Evolutionary conservation across 1,139 yeast species (phyloP).

Genomic region (Meyerozyma smithsonii): DNA sequence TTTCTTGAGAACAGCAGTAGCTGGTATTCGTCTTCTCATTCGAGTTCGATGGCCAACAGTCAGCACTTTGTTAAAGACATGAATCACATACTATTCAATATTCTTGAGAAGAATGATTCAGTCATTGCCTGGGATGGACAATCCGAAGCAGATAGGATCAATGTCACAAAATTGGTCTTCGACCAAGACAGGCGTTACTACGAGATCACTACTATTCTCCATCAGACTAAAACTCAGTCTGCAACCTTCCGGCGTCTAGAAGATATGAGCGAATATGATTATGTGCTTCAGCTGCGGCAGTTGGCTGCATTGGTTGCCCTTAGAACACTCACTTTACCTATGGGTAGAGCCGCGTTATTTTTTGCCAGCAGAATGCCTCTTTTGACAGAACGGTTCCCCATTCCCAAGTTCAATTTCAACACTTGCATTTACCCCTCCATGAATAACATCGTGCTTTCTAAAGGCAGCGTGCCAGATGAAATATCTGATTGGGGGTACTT

Average conservation of each 20-base stretch:
- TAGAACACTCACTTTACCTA: slow-evolving; percentile 71
- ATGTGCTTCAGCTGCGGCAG: slow-evolving; percentile 54
- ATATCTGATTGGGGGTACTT: slow-evolving; percentile 80
- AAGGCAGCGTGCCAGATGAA: slow-evolving; percentile 46
- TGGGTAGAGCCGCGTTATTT: slow-evolving; percentile 73
- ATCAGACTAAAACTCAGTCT: slow-evolving; percentile 62
- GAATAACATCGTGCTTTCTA: slow-evolving; percentile 58
- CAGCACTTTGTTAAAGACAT: slow-evolving; percentile 34
- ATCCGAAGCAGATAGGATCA: slow-evolving; percentile 60
- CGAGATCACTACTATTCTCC: slow-evolving; percentile 68
- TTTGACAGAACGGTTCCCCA: slow-evolving; percentile 78
- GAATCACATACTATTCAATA: slow-evolving; percentile 41
- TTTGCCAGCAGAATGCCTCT: slow-evolving; percentile 72
- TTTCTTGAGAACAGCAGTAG: slow-evolving; percentile 13
- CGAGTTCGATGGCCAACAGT: slow-evolving; percentile 9
- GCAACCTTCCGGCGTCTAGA: slow-evolving; percentile 38
- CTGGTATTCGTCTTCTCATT: slow-evolving; percentile 6
- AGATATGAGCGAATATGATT: slow-evolving; percentile 50
- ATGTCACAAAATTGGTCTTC: slow-evolving; percentile 68
- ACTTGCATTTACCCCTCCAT: slow-evolving; percentile 64
- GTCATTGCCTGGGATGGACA: slow-evolving; percentile 57
- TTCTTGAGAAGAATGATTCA: slow-evolving; percentile 45
- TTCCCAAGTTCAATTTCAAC: slow-evolving; percentile 70
- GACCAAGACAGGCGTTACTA: slow-evolving; percentile 74
- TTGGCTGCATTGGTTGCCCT: slow-evolving; percentile 61